Conservation (phyloP, 2,329 filamentous ascomycete genomes). For the Aspergillus amoenus region DNA sequence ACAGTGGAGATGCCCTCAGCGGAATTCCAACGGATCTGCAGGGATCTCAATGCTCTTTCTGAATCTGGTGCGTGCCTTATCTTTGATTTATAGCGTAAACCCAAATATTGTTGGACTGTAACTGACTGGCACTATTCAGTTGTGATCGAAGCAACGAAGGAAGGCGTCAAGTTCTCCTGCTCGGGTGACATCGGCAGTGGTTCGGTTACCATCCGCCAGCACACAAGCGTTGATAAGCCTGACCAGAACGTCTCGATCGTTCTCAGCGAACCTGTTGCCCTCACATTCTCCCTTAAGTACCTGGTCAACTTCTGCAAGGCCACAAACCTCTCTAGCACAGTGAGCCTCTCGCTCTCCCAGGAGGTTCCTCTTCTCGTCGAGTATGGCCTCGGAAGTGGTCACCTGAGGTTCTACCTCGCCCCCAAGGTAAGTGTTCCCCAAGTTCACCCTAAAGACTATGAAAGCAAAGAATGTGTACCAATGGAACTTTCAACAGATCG, state of each 20-base stretch:
- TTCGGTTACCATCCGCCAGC: conserved; percentile 84
- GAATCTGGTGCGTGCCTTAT: conserved; percentile 82
- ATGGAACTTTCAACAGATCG: conserved; percentile 57
- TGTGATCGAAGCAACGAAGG: conserved; percentile 92
- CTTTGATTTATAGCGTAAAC: not conserved
- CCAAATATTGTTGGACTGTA: not conserved
- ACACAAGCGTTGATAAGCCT: conserved; percentile 86
- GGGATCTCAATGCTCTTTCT: conserved; percentile 85
- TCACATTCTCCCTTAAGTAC: conserved; percentile 99
- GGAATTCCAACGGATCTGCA: conserved; percentile 94
- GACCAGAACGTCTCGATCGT: conserved; percentile 83
- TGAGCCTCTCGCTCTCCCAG: conserved; percentile 91
- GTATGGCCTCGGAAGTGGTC: conserved; percentile 80
- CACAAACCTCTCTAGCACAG: conserved; percentile 72
- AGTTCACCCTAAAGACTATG: not conserved
- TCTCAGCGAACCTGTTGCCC: conserved; percentile 84
- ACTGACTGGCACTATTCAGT: conserved; percentile 55
- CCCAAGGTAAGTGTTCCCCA: conserved; percentile 71
- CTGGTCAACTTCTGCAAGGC: conserved; percentile 99
- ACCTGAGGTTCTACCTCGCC: conserved; percentile 94
- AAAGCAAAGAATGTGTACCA: not conserved
- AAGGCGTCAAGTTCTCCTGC: conserved; percentile 93
- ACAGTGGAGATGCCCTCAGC: conserved; percentile 82
- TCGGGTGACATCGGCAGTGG: conserved; percentile 95
- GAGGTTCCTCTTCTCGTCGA: conserved; percentile 96